Conservation (phyloP, 768 basidiomycete species). For the Ephemerocybe angulata region DNA sequence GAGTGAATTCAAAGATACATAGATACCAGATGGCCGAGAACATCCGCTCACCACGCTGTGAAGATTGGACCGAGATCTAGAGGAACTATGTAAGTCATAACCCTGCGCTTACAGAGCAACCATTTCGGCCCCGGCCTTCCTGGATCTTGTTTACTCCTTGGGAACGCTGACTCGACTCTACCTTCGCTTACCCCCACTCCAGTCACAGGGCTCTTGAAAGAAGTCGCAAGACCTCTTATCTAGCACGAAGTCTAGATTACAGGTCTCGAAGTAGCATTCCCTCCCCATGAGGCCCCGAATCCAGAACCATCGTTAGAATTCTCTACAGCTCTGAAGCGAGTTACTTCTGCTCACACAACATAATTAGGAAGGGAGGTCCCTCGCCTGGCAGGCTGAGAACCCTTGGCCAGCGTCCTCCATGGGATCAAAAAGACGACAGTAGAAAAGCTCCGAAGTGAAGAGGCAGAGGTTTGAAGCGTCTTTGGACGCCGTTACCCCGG, state of each 20-base stretch:
- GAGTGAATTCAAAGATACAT: too few species aligned
- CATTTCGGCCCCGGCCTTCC: too few species aligned
- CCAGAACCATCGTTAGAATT: background rate
- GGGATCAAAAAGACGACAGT: background rate
- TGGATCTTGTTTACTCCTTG: too few species aligned
- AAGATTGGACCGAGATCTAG: too few species aligned
- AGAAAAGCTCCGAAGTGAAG: background rate
- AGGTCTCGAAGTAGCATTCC: background rate
- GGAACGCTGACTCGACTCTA: background rate
- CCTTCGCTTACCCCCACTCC: background rate
- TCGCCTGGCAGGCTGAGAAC: background rate
- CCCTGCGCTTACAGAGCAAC: too few species aligned
- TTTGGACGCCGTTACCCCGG: too few species aligned
- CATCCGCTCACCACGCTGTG: too few species aligned
- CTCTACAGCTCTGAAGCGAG: background rate
- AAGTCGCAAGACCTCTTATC: background rate
- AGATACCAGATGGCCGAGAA: too few species aligned
- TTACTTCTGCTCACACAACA: background rate
- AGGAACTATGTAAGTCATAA: too few species aligned
- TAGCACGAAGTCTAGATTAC: background rate
- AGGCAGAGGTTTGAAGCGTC: too few species aligned
- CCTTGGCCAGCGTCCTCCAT: background rate
- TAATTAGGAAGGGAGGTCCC: background rate
- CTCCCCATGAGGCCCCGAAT: background rate
- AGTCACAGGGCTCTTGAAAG: background rate